Evolutionary conservation across 1,139 yeast genomes (phyloP).

Genomic region (Blastobotrys capitulatus): DNA sequence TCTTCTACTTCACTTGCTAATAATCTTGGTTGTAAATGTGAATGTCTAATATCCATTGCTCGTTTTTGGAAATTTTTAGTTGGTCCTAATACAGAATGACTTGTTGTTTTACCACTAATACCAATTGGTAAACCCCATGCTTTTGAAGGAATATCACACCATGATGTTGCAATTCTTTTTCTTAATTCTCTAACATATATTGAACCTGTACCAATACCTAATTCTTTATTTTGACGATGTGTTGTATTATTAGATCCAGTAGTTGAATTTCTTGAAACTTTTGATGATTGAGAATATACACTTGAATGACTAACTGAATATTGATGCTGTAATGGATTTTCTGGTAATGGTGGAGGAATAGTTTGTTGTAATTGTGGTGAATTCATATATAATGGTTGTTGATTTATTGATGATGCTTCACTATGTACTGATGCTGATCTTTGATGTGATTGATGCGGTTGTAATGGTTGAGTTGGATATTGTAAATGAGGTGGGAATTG

Average conservation of each 20-base stretch:
- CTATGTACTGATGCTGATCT: constrained; percentile 11
- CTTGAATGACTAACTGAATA: constrained; percentile 12
- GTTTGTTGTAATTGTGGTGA: not conserved
- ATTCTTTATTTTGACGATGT: constrained; percentile 1
- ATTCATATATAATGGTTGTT: constrained; percentile 13
- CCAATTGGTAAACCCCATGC: constrained; percentile 66
- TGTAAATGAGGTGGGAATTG: constrained; percentile 2
- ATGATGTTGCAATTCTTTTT: constrained; percentile 47
- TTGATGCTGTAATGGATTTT: constrained; percentile 4
- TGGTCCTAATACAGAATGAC: constrained; percentile 23
- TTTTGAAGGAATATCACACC: constrained; percentile 47
- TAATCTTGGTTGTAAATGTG: constrained; percentile 67
- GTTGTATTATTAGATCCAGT: not conserved
- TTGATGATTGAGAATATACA: constrained; percentile 10
- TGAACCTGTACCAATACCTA: constrained; percentile 35
- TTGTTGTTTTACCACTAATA: constrained; percentile 40
- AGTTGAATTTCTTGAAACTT: constrained; percentile 1
- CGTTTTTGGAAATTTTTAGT: constrained; percentile 28
- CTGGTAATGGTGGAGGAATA: not conserved
- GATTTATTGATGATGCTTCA: constrained; percentile 3
- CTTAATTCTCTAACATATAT: constrained; percentile 52
- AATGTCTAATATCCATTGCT: constrained; percentile 60
- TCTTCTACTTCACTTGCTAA: constrained; percentile 77
- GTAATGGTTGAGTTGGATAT: not conserved
- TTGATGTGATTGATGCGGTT: constrained; percentile 1